Evolutionary conservation across 352 stramenopile species (phyloP).

Genomic region (Globisporangium recalcitrans): DNA sequence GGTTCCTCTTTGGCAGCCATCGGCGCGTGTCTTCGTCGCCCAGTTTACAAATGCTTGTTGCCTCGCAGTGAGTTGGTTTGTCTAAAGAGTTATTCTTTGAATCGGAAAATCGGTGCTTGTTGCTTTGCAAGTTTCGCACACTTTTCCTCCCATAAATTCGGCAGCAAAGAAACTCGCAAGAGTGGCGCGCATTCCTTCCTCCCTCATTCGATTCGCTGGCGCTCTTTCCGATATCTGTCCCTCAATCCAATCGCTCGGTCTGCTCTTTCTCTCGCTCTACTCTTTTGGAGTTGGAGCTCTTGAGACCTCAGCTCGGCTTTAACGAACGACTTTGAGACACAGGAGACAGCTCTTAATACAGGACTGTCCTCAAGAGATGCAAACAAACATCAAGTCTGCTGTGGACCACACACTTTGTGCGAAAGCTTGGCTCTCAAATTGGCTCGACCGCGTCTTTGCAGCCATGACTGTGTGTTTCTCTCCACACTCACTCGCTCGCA

Average conservation of each 20-base stretch:
- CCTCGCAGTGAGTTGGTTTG: not conserved
- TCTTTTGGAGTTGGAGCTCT: too few relatives aligned
- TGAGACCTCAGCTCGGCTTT: not conserved
- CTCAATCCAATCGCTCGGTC: not conserved
- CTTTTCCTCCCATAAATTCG: not conserved
- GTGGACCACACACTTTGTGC: not conserved
- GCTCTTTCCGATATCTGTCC: not conserved
- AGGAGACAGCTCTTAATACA: not conserved
- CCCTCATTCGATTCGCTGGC: not conserved
- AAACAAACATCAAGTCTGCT: not conserved
- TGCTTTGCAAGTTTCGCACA: not conserved
- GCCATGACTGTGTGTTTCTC: not conserved
- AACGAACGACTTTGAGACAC: not conserved
- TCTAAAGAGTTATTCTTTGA: not conserved
- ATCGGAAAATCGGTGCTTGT: not conserved
- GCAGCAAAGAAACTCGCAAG: slow-evolving; percentile 3
- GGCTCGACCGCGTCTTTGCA: not conserved
- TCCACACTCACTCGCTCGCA: too few relatives aligned
- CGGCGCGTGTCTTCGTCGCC: not conserved
- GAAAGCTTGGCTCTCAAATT: too few relatives aligned
- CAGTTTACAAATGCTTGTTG: not conserved
- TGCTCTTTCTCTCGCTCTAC: not conserved
- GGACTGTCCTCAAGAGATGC: not conserved
- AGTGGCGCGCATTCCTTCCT: not conserved
- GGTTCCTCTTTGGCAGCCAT: not conserved